A percentile compares a stretch with the other conserved stretches of the same genome.
Conservation (phyloP, 768 basidiomycete genomes). For the Naganishia antarctica region DNA sequence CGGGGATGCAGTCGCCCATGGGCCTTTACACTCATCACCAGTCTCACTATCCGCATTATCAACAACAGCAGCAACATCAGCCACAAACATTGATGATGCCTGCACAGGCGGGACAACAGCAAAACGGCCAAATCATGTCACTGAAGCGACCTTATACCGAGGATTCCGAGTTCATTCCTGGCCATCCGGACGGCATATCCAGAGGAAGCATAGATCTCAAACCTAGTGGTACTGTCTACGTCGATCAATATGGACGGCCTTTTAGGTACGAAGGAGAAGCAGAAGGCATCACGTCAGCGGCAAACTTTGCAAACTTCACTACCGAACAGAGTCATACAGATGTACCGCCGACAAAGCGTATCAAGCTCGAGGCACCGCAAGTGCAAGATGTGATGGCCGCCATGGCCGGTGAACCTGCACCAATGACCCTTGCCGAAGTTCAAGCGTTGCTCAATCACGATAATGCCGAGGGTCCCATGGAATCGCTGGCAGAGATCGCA, state of each 20-base stretch:
- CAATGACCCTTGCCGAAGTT: slow-evolving; percentile 19
- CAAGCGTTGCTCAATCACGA: not conserved
- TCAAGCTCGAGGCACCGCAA: slow-evolving; percentile 27
- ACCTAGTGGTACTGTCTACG: slow-evolving; percentile 34
- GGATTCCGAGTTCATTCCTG: not conserved
- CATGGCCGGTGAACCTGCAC: slow-evolving; percentile 12
- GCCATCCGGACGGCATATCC: not conserved
- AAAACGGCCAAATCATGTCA: slow-evolving; percentile 2
- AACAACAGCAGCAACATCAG: slow-evolving; percentile 10
- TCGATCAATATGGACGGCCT: slow-evolving; percentile 46
- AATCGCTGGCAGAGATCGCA: slow-evolving; percentile 21
- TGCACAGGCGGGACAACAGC: not conserved
- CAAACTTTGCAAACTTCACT: not conserved
- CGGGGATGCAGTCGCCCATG: slow-evolving; percentile 4
- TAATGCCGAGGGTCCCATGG: slow-evolving; percentile 5
- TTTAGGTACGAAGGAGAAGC: slow-evolving; percentile 27
- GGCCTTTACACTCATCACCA: slow-evolving; percentile 17
- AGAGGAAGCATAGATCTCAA: slow-evolving; percentile 13
- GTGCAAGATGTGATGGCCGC: slow-evolving; percentile 16
- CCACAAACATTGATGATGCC: not conserved
- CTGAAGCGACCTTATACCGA: slow-evolving; percentile 15
- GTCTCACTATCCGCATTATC: slow-evolving; percentile 4
- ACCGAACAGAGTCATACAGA: slow-evolving; percentile 21
- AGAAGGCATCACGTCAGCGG: slow-evolving; percentile 23
- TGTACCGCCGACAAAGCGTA: slow-evolving; percentile 34